A percentile compares a stretch with the other conserved stretches of the same genome.
These are phyloP conservation scores for Dactylonectria estremocensis DNA, from an alignment of 2,329 filamentous ascomycete genomes.

Conservation along the genomic window DNA sequence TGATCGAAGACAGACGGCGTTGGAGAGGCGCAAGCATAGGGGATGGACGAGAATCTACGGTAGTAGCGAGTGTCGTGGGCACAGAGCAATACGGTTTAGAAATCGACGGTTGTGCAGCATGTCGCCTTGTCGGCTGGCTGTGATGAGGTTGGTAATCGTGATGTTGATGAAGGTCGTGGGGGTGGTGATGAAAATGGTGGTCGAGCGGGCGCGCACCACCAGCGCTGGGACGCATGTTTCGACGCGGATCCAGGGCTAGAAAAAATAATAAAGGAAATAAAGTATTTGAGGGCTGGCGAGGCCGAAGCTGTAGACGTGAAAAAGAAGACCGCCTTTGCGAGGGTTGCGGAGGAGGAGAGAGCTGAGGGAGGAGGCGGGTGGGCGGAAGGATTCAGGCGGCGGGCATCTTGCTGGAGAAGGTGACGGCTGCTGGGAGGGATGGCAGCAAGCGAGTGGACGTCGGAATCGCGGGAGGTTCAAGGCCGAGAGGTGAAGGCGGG, in stretches of 20 bases:
- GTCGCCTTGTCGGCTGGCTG: constrained; percentile 37
- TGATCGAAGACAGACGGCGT: constrained; percentile 32
- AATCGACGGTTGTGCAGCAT: constrained; percentile 41
- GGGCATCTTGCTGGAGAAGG: constrained; percentile 31
- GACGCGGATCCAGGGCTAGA: constrained; percentile 23
- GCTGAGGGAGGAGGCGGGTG: constrained; percentile 12
- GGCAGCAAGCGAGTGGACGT: constrained; percentile 39
- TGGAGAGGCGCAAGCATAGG: constrained; percentile 26
- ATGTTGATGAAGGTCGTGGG: constrained; percentile 34
- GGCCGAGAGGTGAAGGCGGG: constrained; percentile 21
- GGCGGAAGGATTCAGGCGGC: constrained; percentile 28
- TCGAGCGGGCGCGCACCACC: constrained; percentile 39
- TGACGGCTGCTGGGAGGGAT: constrained; percentile 28
- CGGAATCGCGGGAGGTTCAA: constrained; percentile 23
- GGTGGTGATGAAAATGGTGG: constrained; percentile 31
- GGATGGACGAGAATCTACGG: constrained; percentile 27
- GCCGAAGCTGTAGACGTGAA: background rate
- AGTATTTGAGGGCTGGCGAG: background rate
- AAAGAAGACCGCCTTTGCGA: constrained; percentile 14
- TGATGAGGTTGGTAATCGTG: constrained; percentile 32
- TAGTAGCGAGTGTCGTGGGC: constrained; percentile 39
- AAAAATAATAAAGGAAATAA: constrained; percentile 5
- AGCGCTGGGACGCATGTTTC: constrained; percentile 46
- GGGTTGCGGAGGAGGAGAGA: constrained; percentile 12
- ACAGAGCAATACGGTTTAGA: constrained; percentile 35